A percentile compares a stretch with the other conserved stretches of the same genome.
Conservation (phyloP, 306 rosid genomes). For the Gleditsia sinensis region DNA sequence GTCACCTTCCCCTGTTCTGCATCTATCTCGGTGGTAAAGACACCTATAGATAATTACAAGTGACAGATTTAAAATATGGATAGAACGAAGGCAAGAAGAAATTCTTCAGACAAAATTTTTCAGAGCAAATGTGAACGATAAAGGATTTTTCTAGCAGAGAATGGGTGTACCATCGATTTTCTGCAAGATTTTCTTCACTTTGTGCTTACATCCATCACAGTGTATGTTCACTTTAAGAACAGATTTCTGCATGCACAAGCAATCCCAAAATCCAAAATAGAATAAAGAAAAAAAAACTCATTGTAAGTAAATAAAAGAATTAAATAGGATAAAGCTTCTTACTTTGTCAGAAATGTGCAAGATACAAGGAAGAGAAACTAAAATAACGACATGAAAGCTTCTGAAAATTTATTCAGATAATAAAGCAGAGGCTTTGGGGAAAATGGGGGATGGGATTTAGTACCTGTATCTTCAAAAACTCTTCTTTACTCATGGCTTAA, state of each 20-base stretch:
- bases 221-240: conserved; percentile 79
- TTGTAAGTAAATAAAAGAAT: neutral
- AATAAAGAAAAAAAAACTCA: conserved; percentile 27
- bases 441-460: conserved; percentile 22
- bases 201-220: conserved; percentile 81
- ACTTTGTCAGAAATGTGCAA: conserved; percentile 16
- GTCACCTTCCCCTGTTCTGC: conserved; percentile 90
- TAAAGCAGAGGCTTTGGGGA: conserved; percentile 11
- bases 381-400: neutral
- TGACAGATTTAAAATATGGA: neutral
- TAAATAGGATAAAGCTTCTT: neutral
- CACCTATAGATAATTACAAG: conserved; percentile 55
- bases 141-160: neutral
- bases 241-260: conserved; percentile 66
- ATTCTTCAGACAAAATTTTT: neutral
- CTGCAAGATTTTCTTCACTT: conserved; percentile 79
- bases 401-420: neutral
- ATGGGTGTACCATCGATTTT: conserved; percentile 64
- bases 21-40: conserved; percentile 85
- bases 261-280: conserved; percentile 40
- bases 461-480: conserved; percentile 92
- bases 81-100: neutral
- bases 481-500: conserved; percentile 78
- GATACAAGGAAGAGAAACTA: neutral
- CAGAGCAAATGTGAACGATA: neutral